Evolutionary conservation across 345 rosid species (phyloP).

Genomic region (Reutealis trisperma): DNA sequence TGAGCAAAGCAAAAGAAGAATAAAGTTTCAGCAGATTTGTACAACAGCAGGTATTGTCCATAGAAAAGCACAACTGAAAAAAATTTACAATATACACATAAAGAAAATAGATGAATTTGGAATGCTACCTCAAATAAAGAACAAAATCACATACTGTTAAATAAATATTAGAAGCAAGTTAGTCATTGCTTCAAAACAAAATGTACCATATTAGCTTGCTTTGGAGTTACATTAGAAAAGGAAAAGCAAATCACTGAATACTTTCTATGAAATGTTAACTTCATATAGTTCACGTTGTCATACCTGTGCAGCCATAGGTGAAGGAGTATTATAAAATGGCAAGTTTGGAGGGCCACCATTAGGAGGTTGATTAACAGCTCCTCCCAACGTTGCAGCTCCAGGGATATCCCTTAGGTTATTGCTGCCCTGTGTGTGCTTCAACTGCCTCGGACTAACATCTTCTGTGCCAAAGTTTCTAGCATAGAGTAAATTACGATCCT

Average conservation of each 20-base stretch:
- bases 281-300: slow-evolving; percentile 9
- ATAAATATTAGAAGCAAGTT: slow-evolving; percentile 10
- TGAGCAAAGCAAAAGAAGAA: no score
- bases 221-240: background rate
- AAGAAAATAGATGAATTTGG: background rate
- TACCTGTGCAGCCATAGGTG: slow-evolving; percentile 87
- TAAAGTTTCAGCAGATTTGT: background rate
- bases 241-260: background rate
- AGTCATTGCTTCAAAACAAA: no score
- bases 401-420: slow-evolving; percentile 71
- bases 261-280: background rate
- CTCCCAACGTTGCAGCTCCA: slow-evolving; percentile 40
- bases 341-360: slow-evolving; percentile 69
- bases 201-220: background rate
- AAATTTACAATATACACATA: background rate
- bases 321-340: slow-evolving; percentile 84
- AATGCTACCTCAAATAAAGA: background rate
- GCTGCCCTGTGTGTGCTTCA: slow-evolving; percentile 65
- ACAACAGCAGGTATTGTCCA: background rate
- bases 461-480: slow-evolving; percentile 47
- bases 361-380: slow-evolving; percentile 56
- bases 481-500: slow-evolving; percentile 57
- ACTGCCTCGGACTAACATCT: slow-evolving; percentile 68
- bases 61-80: background rate
- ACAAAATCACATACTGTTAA: background rate